Conservation (phyloP, 2,329 filamentous ascomycete genomes). For the Aphanocladium album region DNA sequence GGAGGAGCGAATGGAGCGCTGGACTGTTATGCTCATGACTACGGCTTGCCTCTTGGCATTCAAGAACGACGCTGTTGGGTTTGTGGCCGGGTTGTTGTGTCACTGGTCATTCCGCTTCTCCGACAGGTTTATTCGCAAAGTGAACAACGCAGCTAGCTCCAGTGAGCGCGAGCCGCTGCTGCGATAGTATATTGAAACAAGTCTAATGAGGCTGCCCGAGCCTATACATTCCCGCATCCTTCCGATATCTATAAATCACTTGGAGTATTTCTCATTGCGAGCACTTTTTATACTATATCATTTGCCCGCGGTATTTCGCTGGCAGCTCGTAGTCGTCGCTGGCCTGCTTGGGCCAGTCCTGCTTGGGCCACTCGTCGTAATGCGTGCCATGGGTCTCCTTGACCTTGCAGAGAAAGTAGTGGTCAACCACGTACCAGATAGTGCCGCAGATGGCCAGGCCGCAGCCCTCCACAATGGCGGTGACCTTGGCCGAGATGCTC, state of each 20-base stretch:
- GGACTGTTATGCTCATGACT: conserved; percentile 88
- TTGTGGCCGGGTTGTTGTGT: conserved; percentile 74
- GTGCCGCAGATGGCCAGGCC: conserved; percentile 22
- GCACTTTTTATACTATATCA: too few relatives aligned
- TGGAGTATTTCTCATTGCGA: too few relatives aligned
- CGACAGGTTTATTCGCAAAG: conserved; percentile 38
- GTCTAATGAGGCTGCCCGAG: conserved; percentile 1
- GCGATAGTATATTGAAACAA: conserved; percentile 15
- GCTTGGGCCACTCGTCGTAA: conserved; percentile 19
- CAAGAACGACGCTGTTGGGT: conserved; percentile 84
- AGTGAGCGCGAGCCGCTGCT: conserved; percentile 29
- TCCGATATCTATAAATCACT: background rate
- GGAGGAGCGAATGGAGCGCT: conserved; percentile 66
- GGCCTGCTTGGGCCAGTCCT: too few relatives aligned
- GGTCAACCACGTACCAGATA: conserved; percentile 28
- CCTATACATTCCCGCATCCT: background rate
- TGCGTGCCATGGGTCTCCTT: conserved; percentile 24
- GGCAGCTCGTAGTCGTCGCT: conserved; percentile 7
- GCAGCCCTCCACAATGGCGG: conserved; percentile 31
- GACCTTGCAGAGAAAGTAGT: conserved; percentile 26
- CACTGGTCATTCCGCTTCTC: conserved; percentile 60
- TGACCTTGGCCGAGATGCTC: conserved; percentile 36
- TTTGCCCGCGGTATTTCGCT: background rate
- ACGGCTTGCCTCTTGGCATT: conserved; percentile 78
- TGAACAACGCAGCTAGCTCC: conserved; percentile 18